Base-by-base conservation (phyloP, 441 rosid genomes). In the Cnidoscolus chayamansa region DNA sequence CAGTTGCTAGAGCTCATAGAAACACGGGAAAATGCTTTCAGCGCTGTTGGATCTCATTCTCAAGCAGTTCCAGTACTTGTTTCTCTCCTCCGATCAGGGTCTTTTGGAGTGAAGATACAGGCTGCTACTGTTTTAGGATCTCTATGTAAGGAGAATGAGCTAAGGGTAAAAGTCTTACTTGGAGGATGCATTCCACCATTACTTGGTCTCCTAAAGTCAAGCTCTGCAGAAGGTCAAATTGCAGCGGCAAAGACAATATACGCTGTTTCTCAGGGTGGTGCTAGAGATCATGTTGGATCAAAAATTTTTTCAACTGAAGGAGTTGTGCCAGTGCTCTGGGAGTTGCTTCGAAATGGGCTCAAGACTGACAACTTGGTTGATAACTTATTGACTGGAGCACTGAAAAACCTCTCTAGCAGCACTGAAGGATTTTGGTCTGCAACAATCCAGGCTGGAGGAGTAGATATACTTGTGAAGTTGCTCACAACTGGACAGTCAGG, bases 1-100 rank as follows among this genome's bases (percentile, higher is more conserved):
- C 99, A 92, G 80, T 85, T 94, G 81, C 86, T 90, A 63, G 99
- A 92, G 81, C 99, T 96, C 74, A 90, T 94, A 60, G 93, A 94
- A 75, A 92, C 90, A 50, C 97, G 97, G 74, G 98, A 94, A 82
- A 90, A 89, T 79, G 99, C 98, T 70, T 92, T 94, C 84, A 88
- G 99, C 79, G 99, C 99, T 78, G 99, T 96, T 70, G 98, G 97
- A 73, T 92, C 99, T 80, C 99, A 96, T 82, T 96, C 98, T 77
- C 99, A 96, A 82, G 99, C 99, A 70, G 99, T 96, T 76, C 99
- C 99, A 30, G 99, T 96, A 60, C 98, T 96, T 77, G 99, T 96
- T 74, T 96, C 99, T 71, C 98, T 94, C 81, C 99, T 96, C 69
- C 97, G 99, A 57, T 94, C 99, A 53, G 98, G 99, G 70, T 89